Base-by-base conservation (phyloP, 441 rosid species). In the Populus trichocarpa region DNA sequence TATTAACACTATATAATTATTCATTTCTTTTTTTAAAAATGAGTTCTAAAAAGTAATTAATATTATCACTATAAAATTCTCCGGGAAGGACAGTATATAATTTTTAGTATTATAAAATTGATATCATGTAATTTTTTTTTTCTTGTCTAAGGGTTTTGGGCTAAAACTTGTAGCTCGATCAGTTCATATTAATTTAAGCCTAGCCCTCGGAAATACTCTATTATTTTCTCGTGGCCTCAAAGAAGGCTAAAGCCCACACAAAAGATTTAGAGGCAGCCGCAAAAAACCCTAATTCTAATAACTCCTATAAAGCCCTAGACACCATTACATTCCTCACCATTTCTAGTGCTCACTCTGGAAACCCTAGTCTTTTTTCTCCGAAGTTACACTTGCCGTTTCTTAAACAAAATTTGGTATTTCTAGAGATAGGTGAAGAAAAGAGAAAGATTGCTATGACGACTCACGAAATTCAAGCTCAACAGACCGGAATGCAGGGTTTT, bases 381-480 rank as follows among this genome's bases (percentile, higher is more conserved):
- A 18, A 10, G 16, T 20, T 20, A 13, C 2, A 9, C 3, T 33
- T 33, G 20, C 46, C 8, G 20, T 23, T 65, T 3, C 16, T 30
- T 9, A 28, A 26, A 16, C 32, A 64, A 69, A 25, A 69, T 22
- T 0, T 59, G 0, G 9, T 61, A 8, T 22, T 61, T 3, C 3
- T 61, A 61, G 12, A 22, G 11, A 61, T 61, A 11, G 12, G 25
- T 1, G 11, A 10, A 22, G 23, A 61, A 0, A 9, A 61, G 66
- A 10, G 28, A 53, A 50, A 77, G 84, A 78, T 84, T 82, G 92
- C 92, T 0, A 80, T 89, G 98, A 93, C 36, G 98, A 93, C 92
- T 87, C 87, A 83, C 82, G 84, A 82, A 78, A 77, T 90, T 92
- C 98, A 92, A 93, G 98, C 97, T 93, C 97, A 92, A 93, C 97